These are phyloP conservation scores for Lithohypha guttulata DNA, from an alignment of 2,329 filamentous ascomycete species.

Conservation along the genomic window DNA sequence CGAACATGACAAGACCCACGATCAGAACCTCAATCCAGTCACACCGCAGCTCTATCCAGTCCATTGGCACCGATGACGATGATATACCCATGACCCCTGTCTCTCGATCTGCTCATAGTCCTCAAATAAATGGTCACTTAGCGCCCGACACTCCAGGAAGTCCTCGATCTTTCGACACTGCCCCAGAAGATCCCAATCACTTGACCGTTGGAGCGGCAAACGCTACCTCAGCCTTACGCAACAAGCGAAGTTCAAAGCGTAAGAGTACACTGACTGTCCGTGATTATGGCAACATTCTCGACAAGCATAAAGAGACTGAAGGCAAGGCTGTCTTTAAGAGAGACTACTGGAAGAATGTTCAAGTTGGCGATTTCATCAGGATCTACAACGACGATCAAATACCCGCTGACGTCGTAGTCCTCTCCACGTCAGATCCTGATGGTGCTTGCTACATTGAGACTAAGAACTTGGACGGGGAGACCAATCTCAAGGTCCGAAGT, in stretches of 20 bases:
- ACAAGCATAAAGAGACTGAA: constrained; percentile 53
- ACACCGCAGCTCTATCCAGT: constrained; percentile 42
- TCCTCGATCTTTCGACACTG: constrained; percentile 22
- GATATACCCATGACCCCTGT: constrained; percentile 96
- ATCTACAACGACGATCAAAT: constrained; percentile 94
- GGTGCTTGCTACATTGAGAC: constrained; percentile 96
- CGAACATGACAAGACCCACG: constrained; percentile 51
- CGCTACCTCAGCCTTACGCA: constrained; percentile 13
- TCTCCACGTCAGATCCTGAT: constrained; percentile 87
- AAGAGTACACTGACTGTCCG: constrained; percentile 31
- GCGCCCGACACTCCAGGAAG: constrained; percentile 21
- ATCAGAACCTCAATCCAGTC: constrained; percentile 47
- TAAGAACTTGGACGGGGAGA: constrained; percentile 95
- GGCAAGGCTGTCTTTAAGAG: constrained; percentile 79
- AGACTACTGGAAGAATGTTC: constrained; percentile 88
- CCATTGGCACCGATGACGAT: constrained; percentile 41
- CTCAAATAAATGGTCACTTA: constrained; percentile 11
- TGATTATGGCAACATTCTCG: constrained; percentile 60
- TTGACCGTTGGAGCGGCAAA: constrained; percentile 10
- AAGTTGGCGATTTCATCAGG: constrained; percentile 92
- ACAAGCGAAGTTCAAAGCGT: constrained; percentile 14
- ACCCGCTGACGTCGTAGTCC: constrained; percentile 81
- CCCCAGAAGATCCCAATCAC: constrained; percentile 13
- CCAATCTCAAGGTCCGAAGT: constrained; percentile 89
- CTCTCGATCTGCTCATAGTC: constrained; percentile 46